Percentiles rank a stretch among this genome's conserved stretches.
Evolutionary conservation across 2,329 filamentous ascomycete genomes (phyloP).

Genomic region (Chaetomiaceae sp.): DNA sequence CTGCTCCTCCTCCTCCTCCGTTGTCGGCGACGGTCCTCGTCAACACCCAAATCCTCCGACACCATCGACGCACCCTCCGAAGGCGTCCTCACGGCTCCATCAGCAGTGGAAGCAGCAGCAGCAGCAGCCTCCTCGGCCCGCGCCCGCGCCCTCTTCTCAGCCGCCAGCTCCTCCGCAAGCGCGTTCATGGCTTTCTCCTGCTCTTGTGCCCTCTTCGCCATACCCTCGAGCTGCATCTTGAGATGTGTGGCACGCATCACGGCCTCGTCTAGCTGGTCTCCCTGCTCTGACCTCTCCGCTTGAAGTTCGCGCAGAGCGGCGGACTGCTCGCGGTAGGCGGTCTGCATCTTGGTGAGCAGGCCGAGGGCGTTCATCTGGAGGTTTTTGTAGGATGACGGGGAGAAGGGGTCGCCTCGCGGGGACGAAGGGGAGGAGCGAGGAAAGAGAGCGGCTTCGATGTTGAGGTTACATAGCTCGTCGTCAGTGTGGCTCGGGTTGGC

Average conservation of each 20-base stretch:
- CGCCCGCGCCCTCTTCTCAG: conserved; percentile 45
- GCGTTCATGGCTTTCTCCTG: conserved; percentile 47
- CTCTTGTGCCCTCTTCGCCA: conserved; percentile 50
- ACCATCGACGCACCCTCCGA: conserved; percentile 35
- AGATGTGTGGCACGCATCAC: conserved; percentile 50
- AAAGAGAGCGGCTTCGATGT: conserved; percentile 53
- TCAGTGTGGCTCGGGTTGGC: conserved; percentile 19
- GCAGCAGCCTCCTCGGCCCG: conserved; percentile 35
- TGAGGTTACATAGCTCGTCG: conserved; percentile 47
- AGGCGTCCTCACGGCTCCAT: background rate
- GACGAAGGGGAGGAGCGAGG: conserved; percentile 38
- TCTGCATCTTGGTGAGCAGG: conserved; percentile 53
- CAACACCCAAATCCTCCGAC: conserved; percentile 52
- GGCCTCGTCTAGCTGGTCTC: conserved; percentile 54
- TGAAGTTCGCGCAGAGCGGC: conserved; percentile 42
- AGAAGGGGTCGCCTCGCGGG: conserved; percentile 50
- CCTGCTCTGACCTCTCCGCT: conserved; percentile 27
- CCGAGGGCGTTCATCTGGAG: conserved; percentile 55
- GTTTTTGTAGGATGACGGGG: conserved; percentile 57
- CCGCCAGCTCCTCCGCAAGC: conserved; percentile 43
- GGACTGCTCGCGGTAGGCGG: conserved; percentile 53
- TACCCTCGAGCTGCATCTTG: conserved; percentile 56
- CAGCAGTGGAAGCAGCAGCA: background rate
- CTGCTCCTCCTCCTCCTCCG: conserved; percentile 33
- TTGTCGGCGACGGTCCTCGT: conserved; percentile 44